Evolutionary conservation across 805 yeast genomes (phyloP), one percentile per base, ranked within the genome.

Genomic region (Wickerhamiella musiphila): DNA sequence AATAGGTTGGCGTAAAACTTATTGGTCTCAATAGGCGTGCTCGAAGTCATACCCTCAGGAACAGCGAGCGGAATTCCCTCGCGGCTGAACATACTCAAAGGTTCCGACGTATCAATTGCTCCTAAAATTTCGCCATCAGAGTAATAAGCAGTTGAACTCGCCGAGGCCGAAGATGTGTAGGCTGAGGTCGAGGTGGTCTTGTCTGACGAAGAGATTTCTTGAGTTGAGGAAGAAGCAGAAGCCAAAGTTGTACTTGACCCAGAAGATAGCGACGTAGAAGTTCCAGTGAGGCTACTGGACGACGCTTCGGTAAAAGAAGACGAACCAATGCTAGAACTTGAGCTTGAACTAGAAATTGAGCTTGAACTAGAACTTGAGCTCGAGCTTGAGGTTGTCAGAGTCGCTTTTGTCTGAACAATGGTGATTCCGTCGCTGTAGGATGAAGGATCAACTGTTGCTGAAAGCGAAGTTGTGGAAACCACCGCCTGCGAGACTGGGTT

Each of bases 1-100:
- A 73, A 54, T 45, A 77, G 47, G 49, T 79, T 78, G 23, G 70
- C 66, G 53, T 67, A 77, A 52, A 78, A 79, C 54, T 77, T 78
- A 59, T 79, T 78, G 16, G 93, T 81, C 46, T 73, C 71, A 37
- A 66, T 61, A 2, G 73, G 58, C 21, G 53, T 65, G 31, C 53
- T 47, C 37, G 61, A 59, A 24, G 56, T 52, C 23, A 66, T 71
- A 22, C 68, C 68, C 3, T 41, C 42, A 13, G 75, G 70, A 24
- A 70, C 47, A 0, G 46, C 41, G 35, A 69, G 49, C 9, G 65
- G 65, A 30, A 67, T 58, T 3, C 50, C 58, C 24, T 59, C 59
- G 32, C 65, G 57, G 4, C 59, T 39, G 53, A 71, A 71, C 31
- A 65, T 58, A 1, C 57, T 34, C 6, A 60, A 58, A 4, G 74